Evolutionary conservation across 805 yeast genomes (phyloP), one percentile per base, ranked within the genome.

Genomic region (Hanseniaspora vineae): DNA sequence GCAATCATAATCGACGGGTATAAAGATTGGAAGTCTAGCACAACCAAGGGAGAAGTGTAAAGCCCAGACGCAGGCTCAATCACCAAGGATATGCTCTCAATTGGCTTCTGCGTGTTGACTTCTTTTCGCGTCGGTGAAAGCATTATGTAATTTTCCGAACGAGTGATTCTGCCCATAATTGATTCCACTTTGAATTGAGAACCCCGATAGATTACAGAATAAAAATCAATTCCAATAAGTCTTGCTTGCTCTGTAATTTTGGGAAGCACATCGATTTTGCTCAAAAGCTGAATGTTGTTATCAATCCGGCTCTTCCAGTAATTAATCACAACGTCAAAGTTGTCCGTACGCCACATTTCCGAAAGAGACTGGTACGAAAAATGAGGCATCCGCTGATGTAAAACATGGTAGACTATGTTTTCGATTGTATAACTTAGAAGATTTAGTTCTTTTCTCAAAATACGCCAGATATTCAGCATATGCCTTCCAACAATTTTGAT

Each of bases 101-200:
- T 66, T 0, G 97, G 82, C 52, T 80, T 81, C 70, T 89, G 96
- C 37, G 79, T 73, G 55, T 83, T 83, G 0, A 92, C 97, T 52
- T 86, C 85, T 42, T 72, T 66, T 55, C 83, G 81, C 31, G 85
- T 78, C 0, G 98, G 96, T 0, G 96, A 84, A 6, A 81, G 65
- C 48, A 88, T 59, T 40, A 90, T 61, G 46, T 72, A 77, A 58
- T 83, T 83, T 58, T 88, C 95, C 2, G 78, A 69, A 55, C 87
- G 86, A 23, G 92, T 76, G 17, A 92, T 64, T 47, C 98, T 66
- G 2, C 77, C 64, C 53, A 92, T 65, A 37, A 89, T 72, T 1
- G 97, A 84, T 58, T 92, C 98, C 2, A 92, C 96, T 59, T 86
- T 89, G 60, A 72, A 92, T 58, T 92, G 98, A 0, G 97, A 90